These are phyloP conservation scores for Ganoderma resinaceum DNA, from an alignment of 1,284 basidiomycete genomes.

Conservation along the genomic window DNA sequence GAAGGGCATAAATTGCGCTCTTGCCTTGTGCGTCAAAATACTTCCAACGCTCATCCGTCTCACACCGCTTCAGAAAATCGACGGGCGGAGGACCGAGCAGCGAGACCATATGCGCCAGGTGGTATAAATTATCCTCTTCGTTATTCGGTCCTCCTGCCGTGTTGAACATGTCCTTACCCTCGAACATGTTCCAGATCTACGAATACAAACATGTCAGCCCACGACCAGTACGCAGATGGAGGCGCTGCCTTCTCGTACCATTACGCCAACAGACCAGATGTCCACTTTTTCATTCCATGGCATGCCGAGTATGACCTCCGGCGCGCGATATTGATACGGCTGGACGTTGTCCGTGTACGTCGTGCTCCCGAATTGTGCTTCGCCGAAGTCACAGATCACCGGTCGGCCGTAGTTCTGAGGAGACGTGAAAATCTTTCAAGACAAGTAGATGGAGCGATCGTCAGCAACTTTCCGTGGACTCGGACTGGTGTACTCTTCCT, in stretches of 20 bases:
- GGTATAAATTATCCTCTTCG: constrained; percentile 23
- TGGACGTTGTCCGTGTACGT: constrained; percentile 25
- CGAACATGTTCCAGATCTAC: constrained; percentile 36
- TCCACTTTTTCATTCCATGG: too few relatives aligned
- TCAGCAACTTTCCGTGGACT: too few relatives aligned
- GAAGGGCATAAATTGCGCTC: too few relatives aligned
- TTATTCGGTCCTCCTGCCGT: constrained; percentile 27
- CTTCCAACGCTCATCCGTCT: constrained; percentile 18
- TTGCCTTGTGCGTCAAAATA: constrained; percentile 28
- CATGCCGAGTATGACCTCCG: too few relatives aligned
- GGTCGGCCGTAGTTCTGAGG: too few relatives aligned
- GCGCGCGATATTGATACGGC: constrained; percentile 35
- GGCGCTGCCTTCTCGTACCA: constrained; percentile 29
- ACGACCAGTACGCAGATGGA: neutral
- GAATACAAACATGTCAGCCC: neutral
- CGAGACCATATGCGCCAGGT: constrained; percentile 36
- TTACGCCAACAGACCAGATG: constrained; percentile 38
- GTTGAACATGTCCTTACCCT: constrained; percentile 34
- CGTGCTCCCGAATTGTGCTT: constrained; percentile 25
- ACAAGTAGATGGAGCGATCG: too few relatives aligned
- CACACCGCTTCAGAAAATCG: constrained; percentile 29
- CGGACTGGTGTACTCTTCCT: too few relatives aligned
- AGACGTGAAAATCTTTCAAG: too few relatives aligned
- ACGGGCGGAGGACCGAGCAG: too few relatives aligned
- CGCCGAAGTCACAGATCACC: constrained; percentile 31